Conservation (phyloP, 2,329 filamentous ascomycete genomes). For the Diaporthe sp. region DNA sequence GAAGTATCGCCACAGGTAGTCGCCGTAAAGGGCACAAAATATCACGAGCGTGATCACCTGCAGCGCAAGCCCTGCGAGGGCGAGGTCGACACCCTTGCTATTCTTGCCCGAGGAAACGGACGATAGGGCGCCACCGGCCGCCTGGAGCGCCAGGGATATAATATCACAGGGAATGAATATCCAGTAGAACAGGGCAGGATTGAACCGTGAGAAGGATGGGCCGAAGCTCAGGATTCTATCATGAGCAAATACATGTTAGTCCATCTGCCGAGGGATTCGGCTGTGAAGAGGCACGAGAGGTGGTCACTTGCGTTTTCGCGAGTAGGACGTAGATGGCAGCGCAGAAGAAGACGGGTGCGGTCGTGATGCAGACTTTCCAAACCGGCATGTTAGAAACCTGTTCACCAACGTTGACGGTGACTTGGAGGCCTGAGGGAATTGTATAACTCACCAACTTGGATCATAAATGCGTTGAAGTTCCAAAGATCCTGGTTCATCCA, state of each 20-base stretch:
- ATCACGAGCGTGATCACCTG: conserved; percentile 68
- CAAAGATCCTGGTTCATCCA: conserved; percentile 71
- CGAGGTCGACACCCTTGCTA: conserved; percentile 61
- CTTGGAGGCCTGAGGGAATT: no score
- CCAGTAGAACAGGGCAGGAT: conserved; percentile 57
- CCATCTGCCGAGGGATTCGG: neutral
- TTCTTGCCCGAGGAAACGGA: conserved; percentile 60
- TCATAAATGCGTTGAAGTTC: conserved; percentile 70
- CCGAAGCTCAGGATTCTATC: conserved; percentile 56
- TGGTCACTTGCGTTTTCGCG: conserved; percentile 51
- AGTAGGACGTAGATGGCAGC: conserved; percentile 78
- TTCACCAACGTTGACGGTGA: neutral
- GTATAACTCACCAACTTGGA: conserved; percentile 69
- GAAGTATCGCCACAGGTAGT: conserved; percentile 61
- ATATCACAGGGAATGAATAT: conserved; percentile 67
- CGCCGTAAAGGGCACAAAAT: conserved; percentile 63
- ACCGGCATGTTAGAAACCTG: neutral
- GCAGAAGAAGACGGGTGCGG: conserved; percentile 68
- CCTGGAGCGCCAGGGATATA: conserved; percentile 68
- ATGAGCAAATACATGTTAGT: neutral
- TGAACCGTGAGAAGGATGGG: conserved; percentile 55
- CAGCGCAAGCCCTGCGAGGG: conserved; percentile 69
- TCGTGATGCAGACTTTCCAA: conserved; percentile 68
- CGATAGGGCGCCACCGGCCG: conserved; percentile 66
- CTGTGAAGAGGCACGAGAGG: neutral